Evolutionary conservation across 2,329 filamentous ascomycete genomes (phyloP).

Genomic region (Cordyceps cateniannulata): DNA sequence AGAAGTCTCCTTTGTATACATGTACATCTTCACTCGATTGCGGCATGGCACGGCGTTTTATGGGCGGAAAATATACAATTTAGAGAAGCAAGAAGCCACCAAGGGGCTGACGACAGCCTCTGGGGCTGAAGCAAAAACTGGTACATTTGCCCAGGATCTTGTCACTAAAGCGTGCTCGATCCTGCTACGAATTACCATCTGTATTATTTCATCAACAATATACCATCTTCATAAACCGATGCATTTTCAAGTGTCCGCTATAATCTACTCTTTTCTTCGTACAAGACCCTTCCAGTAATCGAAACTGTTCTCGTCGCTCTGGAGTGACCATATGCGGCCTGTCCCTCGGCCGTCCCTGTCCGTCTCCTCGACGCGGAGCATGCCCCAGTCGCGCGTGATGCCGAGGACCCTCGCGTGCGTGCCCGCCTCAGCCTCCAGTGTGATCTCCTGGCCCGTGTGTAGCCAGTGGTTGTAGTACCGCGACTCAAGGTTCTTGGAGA

Average conservation of each 20-base stretch:
- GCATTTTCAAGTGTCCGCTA: not conserved
- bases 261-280: conserved; percentile 62
- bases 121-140: not conserved
- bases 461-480: conserved; percentile 82
- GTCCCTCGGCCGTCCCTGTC: conserved; percentile 65
- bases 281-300: conserved; percentile 91
- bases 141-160: not conserved
- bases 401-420: conserved; percentile 71
- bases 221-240: not conserved
- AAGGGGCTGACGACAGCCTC: not conserved
- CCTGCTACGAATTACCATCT: not conserved
- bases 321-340: conserved; percentile 73
- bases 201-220: conserved; percentile 10
- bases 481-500: conserved; percentile 64
- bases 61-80: conserved; percentile 13
- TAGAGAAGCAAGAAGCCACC: conserved; percentile 19
- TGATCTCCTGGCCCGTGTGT: conserved; percentile 66
- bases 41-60: conserved; percentile 47
- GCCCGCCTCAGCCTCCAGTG: conserved; percentile 74
- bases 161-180: not conserved
- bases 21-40: conserved; percentile 49
- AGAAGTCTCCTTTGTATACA: conserved; percentile 26
- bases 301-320: conserved; percentile 97
- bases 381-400: conserved; percentile 86
- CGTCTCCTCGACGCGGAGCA: conserved; percentile 79